Base-by-base conservation (phyloP, 2,329 filamentous ascomycete species). In the Fusarium floridanum region DNA sequence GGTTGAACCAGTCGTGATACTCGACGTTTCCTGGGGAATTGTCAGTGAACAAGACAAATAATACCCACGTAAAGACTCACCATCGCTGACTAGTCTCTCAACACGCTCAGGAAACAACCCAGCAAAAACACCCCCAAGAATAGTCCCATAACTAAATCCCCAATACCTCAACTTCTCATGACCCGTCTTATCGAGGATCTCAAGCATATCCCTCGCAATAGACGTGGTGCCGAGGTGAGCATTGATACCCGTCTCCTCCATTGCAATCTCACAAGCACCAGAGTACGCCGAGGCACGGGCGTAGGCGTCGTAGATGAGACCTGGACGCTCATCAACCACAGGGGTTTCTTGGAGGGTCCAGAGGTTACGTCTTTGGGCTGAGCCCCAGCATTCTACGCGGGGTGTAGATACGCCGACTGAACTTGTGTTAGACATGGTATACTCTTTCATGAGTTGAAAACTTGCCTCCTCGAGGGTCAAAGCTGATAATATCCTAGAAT, bases 61-160 rank as follows among this genome's bases (percentile, higher is more conserved):
- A 4, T 17, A 9, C 0, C 0, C 2, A 16, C 2, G 2, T 29
- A 6, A 11, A 16, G 29, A 70, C 84, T 79, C 68, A 85, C 86
- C 87, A 69, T 90, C 88, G 64, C 87, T 86, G 3, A 89, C 85
- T 10, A 90, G 78, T 16, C 87, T 82, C 48, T 85, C 86, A 1
- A 90, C 84, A 53, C 82, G 82, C 32, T 88, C 85, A 2, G 88
- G 88, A 64, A 85, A 89, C 80, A 89, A 82, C 3, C 86, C 83
- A 4, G 88, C 88, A 76, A 89, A 89, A 0, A 85, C 85, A 14
- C 84, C 86, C 5, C 88, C 88, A 0, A 90, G 81, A 3, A 89
- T 77, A 9, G 87, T 88, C 11, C 88, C 88, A 70, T 90, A 90
- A 71, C 87, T 89, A 67, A 89, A 86, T 1, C 88, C 88, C 87